Conservation (phyloP, 1,139 yeast genomes). For the Arxiozyma slooffiae region DNA sequence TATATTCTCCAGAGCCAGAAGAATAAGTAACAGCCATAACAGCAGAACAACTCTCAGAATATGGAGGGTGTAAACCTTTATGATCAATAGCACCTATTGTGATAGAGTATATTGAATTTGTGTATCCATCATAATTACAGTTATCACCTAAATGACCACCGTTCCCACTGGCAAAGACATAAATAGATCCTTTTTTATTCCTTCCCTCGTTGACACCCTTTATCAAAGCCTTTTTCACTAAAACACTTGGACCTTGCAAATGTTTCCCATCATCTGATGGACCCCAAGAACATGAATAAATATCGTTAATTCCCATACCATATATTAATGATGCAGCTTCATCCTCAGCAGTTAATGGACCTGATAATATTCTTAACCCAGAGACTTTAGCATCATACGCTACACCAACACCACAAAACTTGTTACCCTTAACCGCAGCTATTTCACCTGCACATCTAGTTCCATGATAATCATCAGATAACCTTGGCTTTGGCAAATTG, state of each 20-base stretch:
- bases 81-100: slow-evolving; percentile 93
- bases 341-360: slow-evolving; percentile 67
- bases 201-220: slow-evolving; percentile 86
- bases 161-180: slow-evolving; percentile 94
- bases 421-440: slow-evolving; percentile 75
- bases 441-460: slow-evolving; percentile 98
- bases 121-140: slow-evolving; percentile 96
- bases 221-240: slow-evolving; percentile 73
- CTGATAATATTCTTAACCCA: slow-evolving; percentile 83
- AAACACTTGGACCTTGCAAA: slow-evolving; percentile 69
- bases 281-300: slow-evolving; percentile 98
- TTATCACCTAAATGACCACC: slow-evolving; percentile 80
- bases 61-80: slow-evolving; percentile 73
- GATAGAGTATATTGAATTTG: slow-evolving; percentile 88
- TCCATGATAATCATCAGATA: slow-evolving; percentile 86
- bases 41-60: slow-evolving; percentile 90
- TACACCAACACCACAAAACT: slow-evolving; percentile 88
- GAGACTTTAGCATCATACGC: slow-evolving; percentile 81
- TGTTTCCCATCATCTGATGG: slow-evolving; percentile 90
- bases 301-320: slow-evolving; percentile 74
- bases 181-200: slow-evolving; percentile 69
- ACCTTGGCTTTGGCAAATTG: slow-evolving; percentile 66
- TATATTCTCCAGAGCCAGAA: slow-evolving; percentile 82
- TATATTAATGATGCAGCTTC: slow-evolving; percentile 85
- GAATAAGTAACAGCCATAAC: slow-evolving; percentile 94